Percentiles rank a stretch among this genome's conserved stretches.
phyloP scores from a whole-genome alignment of 257 asterid species.

The Prunella vulgaris region DNA sequence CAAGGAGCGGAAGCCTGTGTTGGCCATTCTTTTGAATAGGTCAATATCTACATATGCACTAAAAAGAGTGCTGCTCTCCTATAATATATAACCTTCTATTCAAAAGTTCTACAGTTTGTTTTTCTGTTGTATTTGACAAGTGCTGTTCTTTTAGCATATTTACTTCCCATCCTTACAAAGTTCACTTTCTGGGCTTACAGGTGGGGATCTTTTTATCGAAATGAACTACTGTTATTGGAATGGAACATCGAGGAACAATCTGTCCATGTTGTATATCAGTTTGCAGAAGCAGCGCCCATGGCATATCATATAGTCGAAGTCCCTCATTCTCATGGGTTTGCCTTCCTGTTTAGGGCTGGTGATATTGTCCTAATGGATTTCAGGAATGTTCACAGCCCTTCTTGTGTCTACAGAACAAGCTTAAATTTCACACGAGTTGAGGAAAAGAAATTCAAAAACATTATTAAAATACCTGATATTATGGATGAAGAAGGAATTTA shows the following conservation, averaged over 20 bases:
- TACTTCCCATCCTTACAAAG: neutral
- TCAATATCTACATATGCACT: conserved; percentile 22
- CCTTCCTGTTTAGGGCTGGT: conserved; percentile 85
- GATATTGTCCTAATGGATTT: conserved; percentile 88
- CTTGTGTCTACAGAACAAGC: conserved; percentile 56
- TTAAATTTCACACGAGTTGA: conserved; percentile 64
- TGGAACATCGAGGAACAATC: conserved; percentile 67
- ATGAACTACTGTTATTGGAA: conserved; percentile 73
- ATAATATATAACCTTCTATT: conserved; percentile 10
- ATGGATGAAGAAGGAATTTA: conserved; percentile 87
- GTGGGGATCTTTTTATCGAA: conserved; percentile 66
- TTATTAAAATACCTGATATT: conserved; percentile 64
- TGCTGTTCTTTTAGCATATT: neutral
- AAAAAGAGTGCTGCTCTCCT: conserved; percentile 17
- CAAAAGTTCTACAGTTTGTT: conserved; percentile 7
- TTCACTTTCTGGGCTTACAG: conserved; percentile 41
- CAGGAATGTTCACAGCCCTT: conserved; percentile 61
- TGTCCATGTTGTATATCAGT: conserved; percentile 60
- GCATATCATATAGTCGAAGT: conserved; percentile 87
- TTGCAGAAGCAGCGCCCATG: conserved; percentile 80
- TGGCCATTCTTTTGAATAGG: conserved; percentile 94
- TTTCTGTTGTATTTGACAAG: conserved; percentile 18
- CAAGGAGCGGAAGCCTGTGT: conserved; percentile 55
- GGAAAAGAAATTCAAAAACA: conserved; percentile 53
- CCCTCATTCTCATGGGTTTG: conserved; percentile 76